Base-by-base conservation (phyloP, 352 stramenopile genomes). In the Globisporangium radiosum region DNA sequence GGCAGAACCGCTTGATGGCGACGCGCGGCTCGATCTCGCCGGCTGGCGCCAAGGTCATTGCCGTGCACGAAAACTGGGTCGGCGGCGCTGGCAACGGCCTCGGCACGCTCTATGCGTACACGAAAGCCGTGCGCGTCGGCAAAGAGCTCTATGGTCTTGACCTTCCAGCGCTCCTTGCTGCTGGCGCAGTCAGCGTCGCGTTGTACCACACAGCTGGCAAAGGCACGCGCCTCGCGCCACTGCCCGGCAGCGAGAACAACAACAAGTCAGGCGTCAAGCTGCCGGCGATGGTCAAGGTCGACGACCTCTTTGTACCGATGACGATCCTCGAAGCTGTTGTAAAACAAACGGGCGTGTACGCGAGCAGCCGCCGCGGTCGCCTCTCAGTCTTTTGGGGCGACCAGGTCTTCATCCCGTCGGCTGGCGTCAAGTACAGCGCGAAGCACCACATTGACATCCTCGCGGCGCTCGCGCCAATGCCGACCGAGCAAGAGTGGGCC, bases 201-300 rank as follows among this genome's bases (percentile, higher is more conserved):
- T 73, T 99, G 38, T 99, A 97, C 79, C 95, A 99, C 84, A 99
- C 97, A 25, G 97, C 97, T 8, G 97, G 97, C 66, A 99, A 99
- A 73, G 97, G 96, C 49, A 99, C 97, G 55, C 91, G 97, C 25
- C 84, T 99, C 25, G 96, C 97, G 47, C 97, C 96, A 47, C 76
- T 99, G 43, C 95, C 96, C 7, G 97, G 96, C 44, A 96, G 85
- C 54, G 97, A 99, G 69, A 99, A 99, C 80, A 99, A 99, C 78
- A 99, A 99, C 83, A 99, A 99, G 78, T 97, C 96, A 33, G 97
- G 96, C 57, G 97, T 99, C 49, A 99, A 99, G 91, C 81, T 99
- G 38, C 96, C 96, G 4, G 92, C 96, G 48, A 97, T 94, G 70
- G 77, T 97, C 66, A 80, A 90, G 67, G 81, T 95, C 47, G 79